Evolutionary conservation across 805 yeast species (phyloP).

Genomic region (Wickerhamomyces xylosicus): DNA sequence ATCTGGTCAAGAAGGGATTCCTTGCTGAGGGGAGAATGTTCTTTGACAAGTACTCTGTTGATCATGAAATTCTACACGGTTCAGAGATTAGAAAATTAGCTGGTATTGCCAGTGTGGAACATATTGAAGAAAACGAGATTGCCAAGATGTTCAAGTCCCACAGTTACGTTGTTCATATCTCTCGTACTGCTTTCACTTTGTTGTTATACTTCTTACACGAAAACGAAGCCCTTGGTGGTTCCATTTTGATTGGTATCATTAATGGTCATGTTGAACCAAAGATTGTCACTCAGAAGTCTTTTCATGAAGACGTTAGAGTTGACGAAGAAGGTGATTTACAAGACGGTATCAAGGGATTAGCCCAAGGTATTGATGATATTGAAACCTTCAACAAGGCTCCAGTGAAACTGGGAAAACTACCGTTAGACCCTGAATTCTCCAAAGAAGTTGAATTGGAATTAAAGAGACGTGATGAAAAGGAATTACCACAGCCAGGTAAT

Average conservation of each 20-base stretch:
- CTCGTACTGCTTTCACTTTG: constrained; percentile 78
- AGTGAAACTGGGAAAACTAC: constrained; percentile 74
- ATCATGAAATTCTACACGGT: constrained; percentile 68
- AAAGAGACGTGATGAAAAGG: constrained; percentile 65
- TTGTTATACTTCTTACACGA: constrained; percentile 82
- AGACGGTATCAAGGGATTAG: constrained; percentile 23
- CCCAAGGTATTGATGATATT: constrained; percentile 27
- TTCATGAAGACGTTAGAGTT: constrained; percentile 25
- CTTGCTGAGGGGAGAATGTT: constrained; percentile 58
- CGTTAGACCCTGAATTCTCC: constrained; percentile 75
- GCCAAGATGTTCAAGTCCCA: constrained; percentile 66
- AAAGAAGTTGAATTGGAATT: constrained; percentile 81
- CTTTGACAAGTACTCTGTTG: constrained; percentile 62
- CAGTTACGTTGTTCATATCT: constrained; percentile 65
- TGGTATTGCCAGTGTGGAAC: constrained; percentile 71
- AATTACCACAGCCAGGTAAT: constrained; percentile 25
- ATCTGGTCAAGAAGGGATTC: constrained; percentile 57
- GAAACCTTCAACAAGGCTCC: constrained; percentile 60
- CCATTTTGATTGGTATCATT: constrained; percentile 71
- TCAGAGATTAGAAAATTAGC: constrained; percentile 64
- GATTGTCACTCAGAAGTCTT: constrained; percentile 22
- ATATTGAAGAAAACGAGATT: constrained; percentile 70
- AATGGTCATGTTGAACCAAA: constrained; percentile 66
- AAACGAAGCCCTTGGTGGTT: constrained; percentile 87
- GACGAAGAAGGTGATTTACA: constrained; percentile 28